Conservation (phyloP, 1,139 yeast species). For the Candida gigantensis region DNA sequence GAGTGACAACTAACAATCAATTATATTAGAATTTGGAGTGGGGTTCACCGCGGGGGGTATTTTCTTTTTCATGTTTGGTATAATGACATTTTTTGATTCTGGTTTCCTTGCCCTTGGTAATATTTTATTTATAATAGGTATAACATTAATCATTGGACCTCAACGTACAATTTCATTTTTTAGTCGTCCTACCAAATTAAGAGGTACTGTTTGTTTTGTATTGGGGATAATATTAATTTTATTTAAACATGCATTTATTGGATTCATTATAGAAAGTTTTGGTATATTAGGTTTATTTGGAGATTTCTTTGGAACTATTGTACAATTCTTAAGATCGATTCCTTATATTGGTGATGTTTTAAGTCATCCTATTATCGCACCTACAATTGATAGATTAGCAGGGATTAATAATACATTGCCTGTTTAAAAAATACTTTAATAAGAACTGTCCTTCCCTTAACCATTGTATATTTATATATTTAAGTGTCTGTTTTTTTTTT, state of each 20-base stretch:
- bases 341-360: slow-evolving; percentile 88
- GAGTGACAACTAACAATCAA: slow-evolving; percentile 4
- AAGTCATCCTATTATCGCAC: slow-evolving; percentile 82
- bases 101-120: slow-evolving; percentile 90
- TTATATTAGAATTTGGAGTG: slow-evolving; percentile 74
- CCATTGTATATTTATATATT: neutral
- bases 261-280: slow-evolving; percentile 79
- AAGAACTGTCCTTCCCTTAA: neutral
- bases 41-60: slow-evolving; percentile 90
- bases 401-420: slow-evolving; percentile 47
- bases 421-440: no score
- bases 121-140: slow-evolving; percentile 77
- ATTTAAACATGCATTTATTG: slow-evolving; percentile 75
- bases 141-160: slow-evolving; percentile 83
- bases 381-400: slow-evolving; percentile 54
- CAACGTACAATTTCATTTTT: slow-evolving; percentile 82
- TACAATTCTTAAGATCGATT: slow-evolving; percentile 83
- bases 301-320: slow-evolving; percentile 85
- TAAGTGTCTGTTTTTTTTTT: neutral
- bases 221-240: slow-evolving; percentile 77
- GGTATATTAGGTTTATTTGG: slow-evolving; percentile 92
- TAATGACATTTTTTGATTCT: slow-evolving; percentile 84
- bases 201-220: slow-evolving; percentile 81
- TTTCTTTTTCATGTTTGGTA: slow-evolving; percentile 76
- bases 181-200: slow-evolving; percentile 80